A percentile compares a stretch with the other conserved stretches of the same genome.
phyloP scores from a whole-genome alignment of 305 asterid species.

The Ruellia speciosa region DNA sequence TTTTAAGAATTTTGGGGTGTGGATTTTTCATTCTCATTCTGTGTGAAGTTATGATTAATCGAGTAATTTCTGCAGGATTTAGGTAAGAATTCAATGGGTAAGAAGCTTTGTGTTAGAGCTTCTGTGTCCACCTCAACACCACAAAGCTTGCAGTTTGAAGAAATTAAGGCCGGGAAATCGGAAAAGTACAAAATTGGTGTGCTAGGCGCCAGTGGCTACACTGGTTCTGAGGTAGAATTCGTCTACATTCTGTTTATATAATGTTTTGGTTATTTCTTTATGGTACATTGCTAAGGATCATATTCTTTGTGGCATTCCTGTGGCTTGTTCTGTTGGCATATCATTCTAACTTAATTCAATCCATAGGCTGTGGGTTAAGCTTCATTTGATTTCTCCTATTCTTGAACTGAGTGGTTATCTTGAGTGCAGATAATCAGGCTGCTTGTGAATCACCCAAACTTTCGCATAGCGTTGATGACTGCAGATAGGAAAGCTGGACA shows the following conservation, averaged over 20 bases:
- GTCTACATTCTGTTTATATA: conserved; percentile 1
- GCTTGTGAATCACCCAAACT: conserved; percentile 66
- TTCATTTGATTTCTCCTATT: not conserved
- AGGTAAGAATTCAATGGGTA: conserved; percentile 23
- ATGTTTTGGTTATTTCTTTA: not conserved
- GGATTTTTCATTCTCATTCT: not conserved
- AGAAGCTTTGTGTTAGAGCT: conserved; percentile 37
- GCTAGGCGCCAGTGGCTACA: conserved; percentile 89
- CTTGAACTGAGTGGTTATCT: not conserved
- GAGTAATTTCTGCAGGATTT: conserved; percentile 32
- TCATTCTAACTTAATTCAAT: not conserved
- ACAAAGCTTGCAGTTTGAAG: conserved; percentile 31
- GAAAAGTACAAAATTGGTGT: conserved; percentile 61
- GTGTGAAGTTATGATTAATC: not conserved
- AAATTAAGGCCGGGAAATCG: conserved; percentile 30
- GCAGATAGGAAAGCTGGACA: conserved; percentile 94
- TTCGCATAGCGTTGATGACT: conserved; percentile 69
- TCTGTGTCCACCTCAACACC: conserved; percentile 42
- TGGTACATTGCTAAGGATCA: not conserved
- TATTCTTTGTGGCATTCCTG: not conserved
- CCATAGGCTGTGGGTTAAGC: not conserved
- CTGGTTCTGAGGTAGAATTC: conserved; percentile 66
- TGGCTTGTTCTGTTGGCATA: not conserved
- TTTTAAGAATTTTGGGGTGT: not conserved
- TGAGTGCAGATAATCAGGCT: conserved; percentile 66